A percentile compares a stretch with the other conserved stretches of the same genome.
phyloP scores from a whole-genome alignment of 2,329 filamentous ascomycete genomes.

The Rhinocladiella similis region DNA sequence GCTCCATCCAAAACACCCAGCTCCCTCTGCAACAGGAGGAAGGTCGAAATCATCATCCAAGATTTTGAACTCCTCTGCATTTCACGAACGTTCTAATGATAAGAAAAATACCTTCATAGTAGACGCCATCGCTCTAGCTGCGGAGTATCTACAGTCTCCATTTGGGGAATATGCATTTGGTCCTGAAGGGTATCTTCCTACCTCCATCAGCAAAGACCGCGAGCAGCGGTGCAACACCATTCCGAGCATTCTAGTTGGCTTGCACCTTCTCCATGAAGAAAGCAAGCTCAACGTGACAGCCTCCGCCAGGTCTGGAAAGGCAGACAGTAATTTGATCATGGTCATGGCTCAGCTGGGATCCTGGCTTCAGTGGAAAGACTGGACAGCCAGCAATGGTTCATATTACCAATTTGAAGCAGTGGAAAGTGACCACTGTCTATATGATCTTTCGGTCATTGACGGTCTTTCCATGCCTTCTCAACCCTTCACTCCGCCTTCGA shows the following conservation, averaged over 20 bases:
- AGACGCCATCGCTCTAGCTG: slow-evolving; percentile 58
- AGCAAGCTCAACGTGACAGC: slow-evolving; percentile 71
- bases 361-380: slow-evolving; percentile 76
- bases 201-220: slow-evolving; percentile 52
- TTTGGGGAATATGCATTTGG: slow-evolving; percentile 58
- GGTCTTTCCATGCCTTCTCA: slow-evolving; percentile 47
- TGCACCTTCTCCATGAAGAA: slow-evolving; percentile 90
- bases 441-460: slow-evolving; percentile 54
- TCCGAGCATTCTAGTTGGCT: slow-evolving; percentile 67
- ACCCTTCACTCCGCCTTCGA: slow-evolving; percentile 58
- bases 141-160: slow-evolving; percentile 63
- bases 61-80: slow-evolving; percentile 52
- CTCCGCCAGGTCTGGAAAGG: slow-evolving; percentile 45
- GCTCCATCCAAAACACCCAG: slow-evolving; percentile 43
- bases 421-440: slow-evolving; percentile 54
- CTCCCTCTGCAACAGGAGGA: not conserved
- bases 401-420: slow-evolving; percentile 64
- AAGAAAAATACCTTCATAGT: slow-evolving; percentile 39
- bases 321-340: slow-evolving; percentile 61
- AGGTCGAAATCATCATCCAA: slow-evolving; percentile 34
- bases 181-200: slow-evolving; percentile 66
- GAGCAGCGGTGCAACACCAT: slow-evolving; percentile 63
- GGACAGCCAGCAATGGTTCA: slow-evolving; percentile 53
- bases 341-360: slow-evolving; percentile 76
- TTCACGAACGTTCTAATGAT: slow-evolving; percentile 2